These are phyloP conservation scores for Vaccinium darrowii DNA, from an alignment of 148 eudicot genomes.

Conservation along the genomic window DNA sequence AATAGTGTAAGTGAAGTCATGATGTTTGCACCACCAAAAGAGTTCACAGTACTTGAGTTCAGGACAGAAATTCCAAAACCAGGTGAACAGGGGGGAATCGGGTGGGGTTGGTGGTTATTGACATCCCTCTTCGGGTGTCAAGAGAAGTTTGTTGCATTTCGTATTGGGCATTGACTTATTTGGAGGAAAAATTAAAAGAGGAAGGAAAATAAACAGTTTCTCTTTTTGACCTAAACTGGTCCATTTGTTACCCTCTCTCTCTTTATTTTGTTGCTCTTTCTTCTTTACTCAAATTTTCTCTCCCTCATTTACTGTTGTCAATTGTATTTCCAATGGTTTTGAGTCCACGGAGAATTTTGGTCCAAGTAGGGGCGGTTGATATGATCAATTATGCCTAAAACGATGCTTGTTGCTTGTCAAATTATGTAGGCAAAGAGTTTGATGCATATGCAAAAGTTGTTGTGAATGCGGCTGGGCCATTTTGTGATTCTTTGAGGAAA, in stretches of 20 bases:
- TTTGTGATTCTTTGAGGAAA: slow-evolving; percentile 85
- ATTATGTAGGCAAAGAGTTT: slow-evolving; percentile 74
- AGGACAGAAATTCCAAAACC: not conserved
- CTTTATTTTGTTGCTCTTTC: not conserved
- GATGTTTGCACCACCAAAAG: not conserved
- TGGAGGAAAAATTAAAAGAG: not conserved
- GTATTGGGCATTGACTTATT: not conserved
- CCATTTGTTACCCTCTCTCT: not conserved
- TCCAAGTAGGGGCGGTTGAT: not conserved
- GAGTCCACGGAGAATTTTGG: not conserved
- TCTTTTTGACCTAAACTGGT: not conserved
- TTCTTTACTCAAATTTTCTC: not conserved
- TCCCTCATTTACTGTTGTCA: slow-evolving; percentile 2
- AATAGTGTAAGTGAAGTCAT: not conserved
- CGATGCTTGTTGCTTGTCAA: slow-evolving; percentile 26
- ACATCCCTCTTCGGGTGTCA: not conserved
- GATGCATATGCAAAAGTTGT: slow-evolving; percentile 90
- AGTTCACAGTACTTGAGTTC: not conserved
- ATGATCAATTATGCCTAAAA: slow-evolving; percentile 11
- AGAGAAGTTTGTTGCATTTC: not conserved
- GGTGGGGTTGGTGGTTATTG: not conserved
- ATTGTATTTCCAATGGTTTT: not conserved
- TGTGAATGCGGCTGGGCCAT: slow-evolving; percentile 97
- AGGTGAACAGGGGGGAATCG: not conserved
- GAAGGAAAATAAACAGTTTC: not conserved